A percentile compares a stretch with the other conserved stretches of the same genome.
phyloP scores from a whole-genome alignment of 805 yeast genomes.

The Teunomyces aglyptinius region DNA sequence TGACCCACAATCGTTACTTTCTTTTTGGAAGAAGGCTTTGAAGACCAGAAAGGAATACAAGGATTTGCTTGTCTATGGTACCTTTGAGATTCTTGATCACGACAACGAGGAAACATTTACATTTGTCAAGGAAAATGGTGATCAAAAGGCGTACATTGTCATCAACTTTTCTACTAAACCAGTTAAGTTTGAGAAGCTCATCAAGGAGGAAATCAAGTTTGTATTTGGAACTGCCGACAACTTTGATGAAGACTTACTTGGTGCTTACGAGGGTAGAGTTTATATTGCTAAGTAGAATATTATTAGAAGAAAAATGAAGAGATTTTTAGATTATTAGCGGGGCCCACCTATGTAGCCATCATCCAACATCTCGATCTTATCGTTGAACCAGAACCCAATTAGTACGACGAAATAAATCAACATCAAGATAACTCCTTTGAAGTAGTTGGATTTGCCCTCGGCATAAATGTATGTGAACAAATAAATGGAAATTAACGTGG shows the following conservation, averaged over 20 bases:
- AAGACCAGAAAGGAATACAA: constrained; percentile 42
- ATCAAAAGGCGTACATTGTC: constrained; percentile 21
- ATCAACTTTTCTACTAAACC: constrained; percentile 21
- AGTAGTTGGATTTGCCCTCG: constrained; percentile 94
- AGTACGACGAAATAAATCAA: constrained; percentile 73
- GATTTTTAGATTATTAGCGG: background rate
- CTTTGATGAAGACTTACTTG: constrained; percentile 7
- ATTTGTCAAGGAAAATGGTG: constrained; percentile 35
- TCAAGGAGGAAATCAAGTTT: constrained; percentile 11
- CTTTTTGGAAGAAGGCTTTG: constrained; percentile 46
- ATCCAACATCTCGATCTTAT: constrained; percentile 32
- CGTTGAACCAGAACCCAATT: constrained; percentile 75
- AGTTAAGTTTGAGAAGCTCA: constrained; percentile 8
- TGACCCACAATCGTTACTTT: constrained; percentile 45
- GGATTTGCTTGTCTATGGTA: constrained; percentile 48
- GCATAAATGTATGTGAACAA: constrained; percentile 92
- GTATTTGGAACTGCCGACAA: constrained; percentile 8
- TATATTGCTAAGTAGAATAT: constrained; percentile 2
- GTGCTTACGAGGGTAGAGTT: constrained; percentile 14
- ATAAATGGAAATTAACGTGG: constrained; percentile 79
- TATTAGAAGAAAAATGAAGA: background rate
- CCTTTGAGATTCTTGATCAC: constrained; percentile 42
- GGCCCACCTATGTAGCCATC: constrained; percentile 17
- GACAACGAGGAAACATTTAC: constrained; percentile 42
- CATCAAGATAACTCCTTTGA: constrained; percentile 88